Evolutionary conservation across 495 filamentous ascomycete genomes (phyloP).

Genomic region (Talaromyces wortmannii): DNA sequence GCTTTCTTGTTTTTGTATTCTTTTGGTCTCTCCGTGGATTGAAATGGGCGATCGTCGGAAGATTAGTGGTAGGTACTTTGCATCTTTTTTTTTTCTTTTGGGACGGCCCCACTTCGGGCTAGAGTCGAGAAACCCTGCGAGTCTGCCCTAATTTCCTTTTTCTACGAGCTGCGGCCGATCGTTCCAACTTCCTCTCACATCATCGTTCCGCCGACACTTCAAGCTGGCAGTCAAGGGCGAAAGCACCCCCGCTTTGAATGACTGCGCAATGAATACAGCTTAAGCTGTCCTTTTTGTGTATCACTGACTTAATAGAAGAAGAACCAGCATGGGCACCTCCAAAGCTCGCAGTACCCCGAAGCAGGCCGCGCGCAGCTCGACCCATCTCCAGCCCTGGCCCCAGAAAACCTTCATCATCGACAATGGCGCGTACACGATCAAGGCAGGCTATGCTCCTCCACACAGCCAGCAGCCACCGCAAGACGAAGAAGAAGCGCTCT

Average conservation of each 20-base stretch:
- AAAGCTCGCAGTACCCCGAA: slow-evolving; percentile 31
- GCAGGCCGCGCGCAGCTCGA: slow-evolving; percentile 6
- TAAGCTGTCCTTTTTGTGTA: background rate
- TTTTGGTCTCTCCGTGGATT: background rate
- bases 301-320: background rate
- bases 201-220: background rate
- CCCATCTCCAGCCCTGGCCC: slow-evolving; percentile 33
- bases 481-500: slow-evolving; percentile 31
- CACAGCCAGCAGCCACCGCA: slow-evolving; percentile 18
- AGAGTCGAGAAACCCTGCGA: slow-evolving; percentile 9
- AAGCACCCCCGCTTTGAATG: too few relatives aligned
- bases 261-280: background rate
- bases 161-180: background rate
- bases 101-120: background rate
- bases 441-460: slow-evolving; percentile 74
- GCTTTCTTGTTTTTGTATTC: background rate
- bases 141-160: slow-evolving; percentile 22
- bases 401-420: slow-evolving; percentile 78
- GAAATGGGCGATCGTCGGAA: background rate
- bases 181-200: background rate
- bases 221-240: too few relatives aligned
- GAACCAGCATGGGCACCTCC: slow-evolving; percentile 24
- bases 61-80: background rate
- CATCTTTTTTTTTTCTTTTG: background rate
- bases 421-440: slow-evolving; percentile 90